A percentile compares a stretch with the other conserved stretches of the same genome.
These are phyloP conservation scores for Diplodia seriata DNA, from an alignment of 2,329 filamentous ascomycete genomes.

Conservation along the genomic window DNA sequence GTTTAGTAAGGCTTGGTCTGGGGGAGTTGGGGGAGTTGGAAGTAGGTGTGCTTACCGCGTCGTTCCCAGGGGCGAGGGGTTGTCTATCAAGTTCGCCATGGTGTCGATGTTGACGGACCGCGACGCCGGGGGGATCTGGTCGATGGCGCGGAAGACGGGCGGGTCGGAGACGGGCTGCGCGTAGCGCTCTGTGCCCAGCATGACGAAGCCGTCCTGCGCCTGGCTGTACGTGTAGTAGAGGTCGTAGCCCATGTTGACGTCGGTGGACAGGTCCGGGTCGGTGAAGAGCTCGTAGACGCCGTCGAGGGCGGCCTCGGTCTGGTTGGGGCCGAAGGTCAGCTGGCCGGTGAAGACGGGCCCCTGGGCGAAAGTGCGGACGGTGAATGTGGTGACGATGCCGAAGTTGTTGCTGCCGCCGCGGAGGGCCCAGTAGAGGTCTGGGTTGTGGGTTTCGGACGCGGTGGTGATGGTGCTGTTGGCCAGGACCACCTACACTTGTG, in stretches of 20 bases:
- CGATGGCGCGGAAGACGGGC: constrained; percentile 37
- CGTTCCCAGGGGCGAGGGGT: too few species aligned
- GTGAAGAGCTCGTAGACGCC: constrained; percentile 35
- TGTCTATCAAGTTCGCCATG: constrained; percentile 35
- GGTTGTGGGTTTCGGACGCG: neutral
- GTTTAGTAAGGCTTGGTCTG: too few species aligned
- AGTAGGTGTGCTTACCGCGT: constrained; percentile 7
- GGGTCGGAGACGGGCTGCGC: constrained; percentile 39
- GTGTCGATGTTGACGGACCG: constrained; percentile 37
- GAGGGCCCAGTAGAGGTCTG: constrained; percentile 48
- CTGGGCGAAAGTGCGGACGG: constrained; percentile 32
- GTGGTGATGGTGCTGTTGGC: constrained; percentile 8
- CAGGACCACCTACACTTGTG: neutral
- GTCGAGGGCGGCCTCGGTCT: constrained; percentile 36
- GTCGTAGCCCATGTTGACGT: constrained; percentile 34
- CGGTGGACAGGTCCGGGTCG: constrained; percentile 33
- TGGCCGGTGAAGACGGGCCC: constrained; percentile 46
- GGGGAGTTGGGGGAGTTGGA: too few species aligned
- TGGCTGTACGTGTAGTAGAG: neutral
- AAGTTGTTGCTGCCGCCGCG: constrained; percentile 49
- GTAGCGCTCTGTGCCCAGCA: constrained; percentile 37
- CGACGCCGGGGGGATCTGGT: constrained; percentile 36
- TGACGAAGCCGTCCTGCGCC: constrained; percentile 33
- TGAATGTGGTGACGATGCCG: constrained; percentile 47
- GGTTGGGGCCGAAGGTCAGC: constrained; percentile 39